Evolutionary conservation across 768 basidiomycete genomes (phyloP).

Genomic region (Russula compacta): DNA sequence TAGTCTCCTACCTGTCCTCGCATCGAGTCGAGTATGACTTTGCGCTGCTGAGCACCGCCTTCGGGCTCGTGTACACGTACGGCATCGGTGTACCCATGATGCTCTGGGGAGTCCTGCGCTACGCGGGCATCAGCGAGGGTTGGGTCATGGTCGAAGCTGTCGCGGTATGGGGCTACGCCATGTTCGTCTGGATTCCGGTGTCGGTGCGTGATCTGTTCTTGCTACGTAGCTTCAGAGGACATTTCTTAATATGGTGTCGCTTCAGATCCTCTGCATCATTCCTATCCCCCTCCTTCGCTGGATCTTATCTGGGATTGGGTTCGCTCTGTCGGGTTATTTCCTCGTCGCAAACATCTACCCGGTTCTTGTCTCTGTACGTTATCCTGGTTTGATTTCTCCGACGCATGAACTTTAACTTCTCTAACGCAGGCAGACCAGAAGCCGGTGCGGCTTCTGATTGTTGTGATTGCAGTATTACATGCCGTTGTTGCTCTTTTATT

Average conservation of each 20-base stretch:
- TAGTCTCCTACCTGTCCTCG: slow-evolving; percentile 75
- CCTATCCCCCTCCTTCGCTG: slow-evolving; percentile 78
- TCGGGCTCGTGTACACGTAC: slow-evolving; percentile 80
- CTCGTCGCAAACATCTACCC: slow-evolving; percentile 82
- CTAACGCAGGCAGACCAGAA: slow-evolving; percentile 69
- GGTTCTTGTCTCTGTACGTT: slow-evolving; percentile 69
- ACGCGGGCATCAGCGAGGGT: slow-evolving; percentile 71
- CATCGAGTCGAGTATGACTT: slow-evolving; percentile 76
- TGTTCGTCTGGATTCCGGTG: slow-evolving; percentile 85
- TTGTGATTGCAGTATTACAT: slow-evolving; percentile 68
- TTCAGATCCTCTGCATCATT: slow-evolving; percentile 74
- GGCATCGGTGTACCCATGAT: slow-evolving; percentile 72
- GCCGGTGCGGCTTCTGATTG: slow-evolving; percentile 72
- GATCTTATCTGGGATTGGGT: slow-evolving; percentile 65
- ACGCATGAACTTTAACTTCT: neutral
- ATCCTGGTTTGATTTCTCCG: neutral
- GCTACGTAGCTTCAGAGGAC: neutral
- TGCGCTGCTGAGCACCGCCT: slow-evolving; percentile 70
- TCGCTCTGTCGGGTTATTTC: slow-evolving; percentile 80
- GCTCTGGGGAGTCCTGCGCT: slow-evolving; percentile 79
- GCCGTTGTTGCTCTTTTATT: slow-evolving; percentile 74
- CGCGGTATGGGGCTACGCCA: slow-evolving; percentile 71
- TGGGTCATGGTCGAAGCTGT: slow-evolving; percentile 84
- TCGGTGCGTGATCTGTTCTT: slow-evolving; percentile 41
- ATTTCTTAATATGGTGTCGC: neutral